Percentiles rank a stretch among this genome's conserved stretches.
Conservation (phyloP, 169 alveolate genomes). For the Nephromyces sp. region DNA sequence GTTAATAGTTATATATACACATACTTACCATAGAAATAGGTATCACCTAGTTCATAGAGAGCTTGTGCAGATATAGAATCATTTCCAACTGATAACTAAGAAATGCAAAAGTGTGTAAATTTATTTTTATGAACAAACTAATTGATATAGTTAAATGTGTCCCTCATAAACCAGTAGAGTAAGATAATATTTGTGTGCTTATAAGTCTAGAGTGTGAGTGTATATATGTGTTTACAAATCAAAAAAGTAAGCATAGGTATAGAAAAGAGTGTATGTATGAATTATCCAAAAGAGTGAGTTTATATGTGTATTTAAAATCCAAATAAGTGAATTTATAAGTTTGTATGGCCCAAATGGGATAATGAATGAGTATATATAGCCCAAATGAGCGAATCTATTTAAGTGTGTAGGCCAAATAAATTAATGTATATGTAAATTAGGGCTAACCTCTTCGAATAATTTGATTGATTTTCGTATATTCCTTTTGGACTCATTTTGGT, state of each 20-base stretch:
- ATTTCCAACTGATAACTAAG: not conserved
- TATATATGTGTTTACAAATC: not conserved
- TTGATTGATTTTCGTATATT: not conserved
- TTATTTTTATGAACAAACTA: not conserved
- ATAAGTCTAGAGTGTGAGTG: not conserved
- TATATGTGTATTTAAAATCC: not conserved
- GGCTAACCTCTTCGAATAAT: not conserved
- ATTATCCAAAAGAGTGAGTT: not conserved
- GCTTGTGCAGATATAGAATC: not conserved
- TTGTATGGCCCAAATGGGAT: no score
- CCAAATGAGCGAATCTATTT: not conserved
- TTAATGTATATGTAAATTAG: not conserved
- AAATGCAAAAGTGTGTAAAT: not conserved
- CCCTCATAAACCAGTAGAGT: no score
- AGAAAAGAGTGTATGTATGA: not conserved
- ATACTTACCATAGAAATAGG: not conserved
- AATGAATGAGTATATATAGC: no score
- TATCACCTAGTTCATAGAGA: not conserved
- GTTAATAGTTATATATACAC: no score
- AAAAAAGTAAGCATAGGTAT: no score
- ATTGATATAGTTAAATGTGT: not conserved
- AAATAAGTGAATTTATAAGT: no score
- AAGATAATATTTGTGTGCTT: no score
- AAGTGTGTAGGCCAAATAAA: not conserved
- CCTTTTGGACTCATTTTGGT: not conserved